Evolutionary conservation across 2,329 filamentous ascomycete species (phyloP).

Genomic region (Zalaria sp.): DNA sequence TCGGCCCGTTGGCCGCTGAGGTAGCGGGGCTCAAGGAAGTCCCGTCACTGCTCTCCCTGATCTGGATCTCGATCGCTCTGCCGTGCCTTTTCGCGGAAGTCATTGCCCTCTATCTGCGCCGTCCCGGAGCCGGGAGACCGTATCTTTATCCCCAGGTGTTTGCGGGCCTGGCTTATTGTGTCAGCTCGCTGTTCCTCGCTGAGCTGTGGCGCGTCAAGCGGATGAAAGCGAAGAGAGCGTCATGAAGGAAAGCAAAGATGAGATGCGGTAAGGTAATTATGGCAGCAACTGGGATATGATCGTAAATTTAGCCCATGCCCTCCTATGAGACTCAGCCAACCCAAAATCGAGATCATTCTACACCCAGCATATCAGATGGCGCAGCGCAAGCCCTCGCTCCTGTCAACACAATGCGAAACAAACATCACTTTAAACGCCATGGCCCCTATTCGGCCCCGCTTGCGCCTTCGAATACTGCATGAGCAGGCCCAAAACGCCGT

Average conservation of each 20-base stretch:
- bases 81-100: constrained; percentile 25
- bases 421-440: too few species aligned
- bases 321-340: too few species aligned
- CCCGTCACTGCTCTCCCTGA: constrained; percentile 24
- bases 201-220: constrained; percentile 14
- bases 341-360: too few species aligned
- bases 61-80: constrained; percentile 22
- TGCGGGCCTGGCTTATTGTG: constrained; percentile 20
- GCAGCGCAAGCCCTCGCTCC: too few species aligned
- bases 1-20: constrained; percentile 26
- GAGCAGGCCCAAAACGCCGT: constrained; percentile 7
- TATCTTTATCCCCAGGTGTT: constrained; percentile 28
- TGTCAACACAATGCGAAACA: too few species aligned
- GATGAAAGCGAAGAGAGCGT: neutral
- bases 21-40: constrained; percentile 26
- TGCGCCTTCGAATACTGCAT: constrained; percentile 9
- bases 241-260: too few species aligned
- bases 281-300: too few species aligned
- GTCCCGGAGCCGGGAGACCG: constrained; percentile 10
- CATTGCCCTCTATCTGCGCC: constrained; percentile 26
- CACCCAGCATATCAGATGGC: too few species aligned
- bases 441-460: neutral
- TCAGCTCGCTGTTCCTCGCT: constrained; percentile 20
- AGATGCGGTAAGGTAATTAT: too few species aligned
- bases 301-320: too few species aligned